These are phyloP conservation scores for Penicillium goetzii DNA, from an alignment of 495 filamentous ascomycete genomes.

Conservation along the genomic window DNA sequence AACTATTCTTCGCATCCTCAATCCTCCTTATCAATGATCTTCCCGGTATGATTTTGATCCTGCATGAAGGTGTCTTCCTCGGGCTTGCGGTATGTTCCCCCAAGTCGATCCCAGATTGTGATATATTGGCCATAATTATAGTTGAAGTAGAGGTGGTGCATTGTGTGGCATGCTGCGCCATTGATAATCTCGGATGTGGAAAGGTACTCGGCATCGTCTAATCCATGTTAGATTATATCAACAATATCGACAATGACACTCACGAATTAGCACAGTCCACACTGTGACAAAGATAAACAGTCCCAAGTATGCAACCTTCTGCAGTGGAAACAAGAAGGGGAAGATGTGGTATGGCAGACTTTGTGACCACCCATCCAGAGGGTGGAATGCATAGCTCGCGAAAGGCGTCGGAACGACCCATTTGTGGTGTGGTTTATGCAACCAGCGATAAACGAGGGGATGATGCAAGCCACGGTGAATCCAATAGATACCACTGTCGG, in stretches of 20 bases:
- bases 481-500: constrained; percentile 89
- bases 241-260: constrained; percentile 14
- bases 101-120: constrained; percentile 89
- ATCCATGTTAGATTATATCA: background rate
- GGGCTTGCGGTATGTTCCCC: constrained; percentile 81
- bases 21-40: constrained; percentile 3
- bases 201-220: constrained; percentile 87
- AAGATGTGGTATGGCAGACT: constrained; percentile 92
- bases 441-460: constrained; percentile 74
- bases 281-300: constrained; percentile 90
- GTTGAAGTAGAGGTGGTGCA: constrained; percentile 96
- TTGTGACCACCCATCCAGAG: constrained; percentile 87
- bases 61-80: constrained; percentile 29
- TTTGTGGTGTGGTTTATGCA: constrained; percentile 98
- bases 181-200: constrained; percentile 82
- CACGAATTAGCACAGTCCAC: constrained; percentile 91
- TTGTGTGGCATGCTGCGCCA: constrained; percentile 91
- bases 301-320: constrained; percentile 82
- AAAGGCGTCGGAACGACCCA: constrained; percentile 97
- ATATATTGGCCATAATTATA: constrained; percentile 97
- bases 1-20: background rate
- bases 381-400: constrained; percentile 92
- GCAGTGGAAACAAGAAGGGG: constrained; percentile 86
- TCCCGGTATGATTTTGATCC: constrained; percentile 7
- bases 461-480: constrained; percentile 88